A percentile compares a stretch with the other conserved stretches of the same genome.
Conservation (phyloP, 1,284 basidiomycete genomes). For the Trametes versicolor region DNA sequence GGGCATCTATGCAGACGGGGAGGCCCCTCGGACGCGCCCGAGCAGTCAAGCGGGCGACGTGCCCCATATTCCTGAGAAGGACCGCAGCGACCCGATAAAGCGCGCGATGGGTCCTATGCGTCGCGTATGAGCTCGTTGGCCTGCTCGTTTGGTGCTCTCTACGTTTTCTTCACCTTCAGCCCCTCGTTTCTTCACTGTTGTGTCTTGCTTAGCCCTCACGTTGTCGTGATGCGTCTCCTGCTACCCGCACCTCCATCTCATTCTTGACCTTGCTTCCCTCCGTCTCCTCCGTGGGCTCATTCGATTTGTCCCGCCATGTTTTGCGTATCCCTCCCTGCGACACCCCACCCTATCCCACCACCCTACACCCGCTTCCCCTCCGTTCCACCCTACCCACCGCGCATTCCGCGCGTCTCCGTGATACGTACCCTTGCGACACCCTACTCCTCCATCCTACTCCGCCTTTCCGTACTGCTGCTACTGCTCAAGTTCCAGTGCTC, state of each 20-base stretch:
- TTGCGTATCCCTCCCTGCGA: slow-evolving; percentile 24
- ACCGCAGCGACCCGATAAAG: slow-evolving; percentile 39
- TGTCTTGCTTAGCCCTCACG: slow-evolving; percentile 13
- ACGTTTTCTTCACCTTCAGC: neutral
- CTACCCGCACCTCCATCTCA: slow-evolving; percentile 10
- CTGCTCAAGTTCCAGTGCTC: slow-evolving; percentile 14
- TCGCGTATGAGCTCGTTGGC: neutral
- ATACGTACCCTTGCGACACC: slow-evolving; percentile 26
- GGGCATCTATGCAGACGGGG: slow-evolving; percentile 26
- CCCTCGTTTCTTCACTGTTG: slow-evolving; percentile 8
- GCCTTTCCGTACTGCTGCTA: slow-evolving; percentile 3
- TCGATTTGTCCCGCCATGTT: slow-evolving; percentile 13
- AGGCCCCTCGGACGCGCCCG: slow-evolving; percentile 33
- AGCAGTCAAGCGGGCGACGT: slow-evolving; percentile 28
- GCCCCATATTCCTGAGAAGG: slow-evolving; percentile 38
- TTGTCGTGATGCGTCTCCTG: slow-evolving; percentile 10
- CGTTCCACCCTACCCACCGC: slow-evolving; percentile 5
- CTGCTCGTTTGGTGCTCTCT: neutral
- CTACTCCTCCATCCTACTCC: slow-evolving; percentile 2
- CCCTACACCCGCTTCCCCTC: neutral
- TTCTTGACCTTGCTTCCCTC: neutral
- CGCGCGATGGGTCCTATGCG: slow-evolving; percentile 40
- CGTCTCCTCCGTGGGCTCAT: neutral
- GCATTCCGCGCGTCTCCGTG: neutral
- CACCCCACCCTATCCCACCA: slow-evolving; percentile 18